Base-by-base conservation (phyloP, 805 yeast species). In the Candida patagonica region DNA sequence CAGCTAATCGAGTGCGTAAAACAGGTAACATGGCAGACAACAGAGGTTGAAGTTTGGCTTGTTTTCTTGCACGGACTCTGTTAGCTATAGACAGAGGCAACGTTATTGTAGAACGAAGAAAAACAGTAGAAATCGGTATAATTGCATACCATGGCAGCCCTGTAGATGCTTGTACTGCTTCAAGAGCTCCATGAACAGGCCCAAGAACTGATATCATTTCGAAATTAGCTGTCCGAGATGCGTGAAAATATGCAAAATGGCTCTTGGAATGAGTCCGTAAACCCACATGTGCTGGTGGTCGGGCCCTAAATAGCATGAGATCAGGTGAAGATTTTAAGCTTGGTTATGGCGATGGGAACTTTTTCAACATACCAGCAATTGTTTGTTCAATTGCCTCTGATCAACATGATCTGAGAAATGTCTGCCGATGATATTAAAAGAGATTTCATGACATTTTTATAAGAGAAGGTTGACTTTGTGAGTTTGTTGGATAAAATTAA, bases 121-220 rank as follows among this genome's bases (percentile, higher is more conserved):
- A 62, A 19, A 87, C 55, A 0, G 96, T 84, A 0, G 82, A 62
- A 4, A 76, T 25, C 0, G 96, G 96, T 7, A 88, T 80, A 27
- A 86, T 61, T 0, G 74, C 73, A 68, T 84, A 76, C 96, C 96
- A 88, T 3, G 94, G 86, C 2, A 88, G 51, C 0, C 82, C 81
- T 5, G 60, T 42, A 7, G 42, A 29, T 7, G 45, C 44, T 9
- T 59, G 59, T 2, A 42, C 36, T 3, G 42, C 12, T 29, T 50
- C 54, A 6, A 60, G 42, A 4, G 46, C 44, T 6, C 37, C 26
- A 37, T 51, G 52, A 5, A 44, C 49, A 2, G 49, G 52, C 8
- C 29, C 42, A 0, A 51, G 40, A 6, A 52, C 29, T n/a, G 42
- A 37, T 6, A 38, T 37, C 10, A 46, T 26, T 9, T 47, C 49